Percentiles rank a stretch among this genome's conserved stretches.
These are phyloP conservation scores for Penicillium olsonii DNA, from an alignment of 2,329 filamentous ascomycete species.

Conservation along the genomic window DNA sequence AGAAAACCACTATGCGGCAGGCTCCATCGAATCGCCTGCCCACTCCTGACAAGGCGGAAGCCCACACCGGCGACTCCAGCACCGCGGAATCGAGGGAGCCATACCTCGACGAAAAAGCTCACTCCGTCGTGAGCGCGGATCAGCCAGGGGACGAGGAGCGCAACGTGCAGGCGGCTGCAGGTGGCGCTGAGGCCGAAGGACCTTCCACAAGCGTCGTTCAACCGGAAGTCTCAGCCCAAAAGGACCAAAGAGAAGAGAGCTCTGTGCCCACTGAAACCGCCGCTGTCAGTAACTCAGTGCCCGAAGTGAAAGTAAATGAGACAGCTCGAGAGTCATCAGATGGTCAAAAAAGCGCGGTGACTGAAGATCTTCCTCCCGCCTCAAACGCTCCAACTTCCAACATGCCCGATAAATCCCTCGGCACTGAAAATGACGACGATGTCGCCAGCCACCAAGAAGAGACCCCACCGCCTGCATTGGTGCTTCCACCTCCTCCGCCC, in stretches of 20 bases:
- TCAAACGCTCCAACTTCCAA: constrained; percentile 50
- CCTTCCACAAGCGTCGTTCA: constrained; percentile 18
- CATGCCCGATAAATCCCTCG: constrained; percentile 19
- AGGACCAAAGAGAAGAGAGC: constrained; percentile 19
- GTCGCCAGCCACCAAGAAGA: constrained; percentile 44
- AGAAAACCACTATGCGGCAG: constrained; percentile 46
- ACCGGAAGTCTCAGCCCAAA: constrained; percentile 14
- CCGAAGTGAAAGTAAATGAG: constrained; percentile 22
- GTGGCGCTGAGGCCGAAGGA: constrained; percentile 41
- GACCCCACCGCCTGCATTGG: constrained; percentile 42
- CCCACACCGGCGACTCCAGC: constrained; percentile 41
- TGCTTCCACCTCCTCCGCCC: constrained; percentile 60
- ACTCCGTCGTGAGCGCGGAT: constrained; percentile 31
- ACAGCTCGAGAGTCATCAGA: constrained; percentile 16
- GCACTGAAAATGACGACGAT: constrained; percentile 47
- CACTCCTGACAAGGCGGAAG: constrained; percentile 43
- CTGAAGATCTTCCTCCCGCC: constrained; percentile 59
- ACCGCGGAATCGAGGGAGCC: constrained; percentile 43
- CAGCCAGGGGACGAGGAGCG: constrained; percentile 32
- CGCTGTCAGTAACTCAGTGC: constrained; percentile 12
- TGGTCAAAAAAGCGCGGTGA: constrained; percentile 57
- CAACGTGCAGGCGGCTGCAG: constrained; percentile 34
- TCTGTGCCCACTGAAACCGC: constrained; percentile 3
- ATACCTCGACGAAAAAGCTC: constrained; percentile 42
- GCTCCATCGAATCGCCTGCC: constrained; percentile 39